Percentiles rank a stretch among this genome's conserved stretches.
Evolutionary conservation across 108 stramenopile species (phyloP).

Genomic region (Mediolabrus comicus): DNA sequence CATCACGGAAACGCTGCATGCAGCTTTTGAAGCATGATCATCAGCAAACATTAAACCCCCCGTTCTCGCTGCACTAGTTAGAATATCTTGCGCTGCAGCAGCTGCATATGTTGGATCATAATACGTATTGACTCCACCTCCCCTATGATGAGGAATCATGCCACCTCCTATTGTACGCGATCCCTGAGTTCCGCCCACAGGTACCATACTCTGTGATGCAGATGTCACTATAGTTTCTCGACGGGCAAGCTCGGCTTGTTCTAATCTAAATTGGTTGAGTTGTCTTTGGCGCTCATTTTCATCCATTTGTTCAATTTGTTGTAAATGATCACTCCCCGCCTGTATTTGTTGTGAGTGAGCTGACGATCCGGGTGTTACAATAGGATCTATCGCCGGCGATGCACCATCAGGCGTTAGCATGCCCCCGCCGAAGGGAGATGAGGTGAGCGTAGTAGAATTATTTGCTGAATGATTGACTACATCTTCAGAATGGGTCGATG

Average conservation of each 20-base stretch:
- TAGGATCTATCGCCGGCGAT: conserved; percentile 1
- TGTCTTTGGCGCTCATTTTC: conserved; percentile 32
- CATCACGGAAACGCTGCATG: conserved; percentile 20
- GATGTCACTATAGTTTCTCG: conserved; percentile 37
- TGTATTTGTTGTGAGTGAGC: conserved; percentile 4
- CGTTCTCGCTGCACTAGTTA: conserved; percentile 25
- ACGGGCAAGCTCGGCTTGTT: conserved; percentile 39
- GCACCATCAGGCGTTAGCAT: conserved; percentile 14
- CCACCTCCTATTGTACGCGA: not conserved
- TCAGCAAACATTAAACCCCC: conserved; percentile 33
- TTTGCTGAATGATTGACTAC: conserved; percentile 12
- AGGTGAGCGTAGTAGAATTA: conserved; percentile 5
- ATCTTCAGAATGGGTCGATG: conserved; percentile 11
- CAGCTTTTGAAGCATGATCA: conserved; percentile 34
- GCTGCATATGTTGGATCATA: conserved; percentile 43
- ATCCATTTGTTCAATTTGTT: conserved; percentile 14
- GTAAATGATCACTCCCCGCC: not conserved
- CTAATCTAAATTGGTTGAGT: conserved; percentile 27
- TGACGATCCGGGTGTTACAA: not conserved
- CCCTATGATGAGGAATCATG: conserved; percentile 15
- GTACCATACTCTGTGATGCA: conserved; percentile 31
- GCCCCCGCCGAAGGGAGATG: conserved; percentile 1
- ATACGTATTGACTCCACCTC: conserved; percentile 30
- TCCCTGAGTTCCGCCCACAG: conserved; percentile 20
- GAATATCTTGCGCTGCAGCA: conserved; percentile 39